Base-by-base conservation (phyloP, 805 yeast species). In the Wickerhamomyces pijperi region DNA sequence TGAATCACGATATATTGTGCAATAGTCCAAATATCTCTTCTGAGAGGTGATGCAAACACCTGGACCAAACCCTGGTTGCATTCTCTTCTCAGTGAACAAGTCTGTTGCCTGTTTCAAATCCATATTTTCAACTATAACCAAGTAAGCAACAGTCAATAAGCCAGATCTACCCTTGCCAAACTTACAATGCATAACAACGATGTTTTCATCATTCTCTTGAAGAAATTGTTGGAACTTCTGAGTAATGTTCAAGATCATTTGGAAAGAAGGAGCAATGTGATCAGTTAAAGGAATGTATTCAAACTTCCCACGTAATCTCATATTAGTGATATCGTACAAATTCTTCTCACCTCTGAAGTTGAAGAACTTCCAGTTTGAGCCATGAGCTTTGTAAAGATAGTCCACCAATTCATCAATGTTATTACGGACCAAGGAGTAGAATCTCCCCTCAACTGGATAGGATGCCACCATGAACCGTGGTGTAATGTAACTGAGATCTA, bases 151-250 rank as follows among this genome's bases (percentile, higher is more conserved):
- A 6, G 73, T 72, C 2, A 85, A 59, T 2, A 87, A 69, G 0
- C 97, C 97, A 0, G 95, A 79, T 20, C 97, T 64, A 1, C 97
- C 97, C 58, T 86, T 87, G 0, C 97, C 97, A 46, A 84, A 83
- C 51, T 82, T 78, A 55, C 97, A 90, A 54, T 90, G 97, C 7
- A 90, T 56, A 1, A 83, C 67, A 0, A 83, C 87, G 3, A 81
- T 76, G 40, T 70, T 67, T 0, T 58, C 42, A 1, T 59, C 48
- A 17, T 55, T 46, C 14, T 34, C 32, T 1, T 45, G 35, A 19
- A 82, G 50, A 45, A 59, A 79, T 0, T 44, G 46, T 33, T 65
- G 58, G 7, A 87, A 70, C 1, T 66, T 68, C 14, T 56, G 52
- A 0, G 76, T 63, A 4, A 70, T 53, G 2, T 52, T 47, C 4